A percentile compares a stretch with the other conserved stretches of the same genome.
These are phyloP conservation scores for Ustilago xerochloae DNA, from an alignment of 1,284 basidiomycete species.

Conservation along the genomic window DNA sequence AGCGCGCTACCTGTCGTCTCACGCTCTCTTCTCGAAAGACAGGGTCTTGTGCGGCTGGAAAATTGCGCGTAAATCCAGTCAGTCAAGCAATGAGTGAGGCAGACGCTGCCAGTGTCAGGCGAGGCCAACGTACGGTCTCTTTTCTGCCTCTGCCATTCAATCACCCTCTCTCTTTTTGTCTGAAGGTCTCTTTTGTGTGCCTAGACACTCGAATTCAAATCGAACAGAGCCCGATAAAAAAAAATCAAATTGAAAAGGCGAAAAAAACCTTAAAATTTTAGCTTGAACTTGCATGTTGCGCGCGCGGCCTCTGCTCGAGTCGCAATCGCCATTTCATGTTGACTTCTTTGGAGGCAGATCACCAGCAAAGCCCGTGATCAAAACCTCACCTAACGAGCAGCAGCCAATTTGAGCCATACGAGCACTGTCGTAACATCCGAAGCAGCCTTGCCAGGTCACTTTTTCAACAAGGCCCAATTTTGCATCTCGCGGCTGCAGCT, in stretches of 20 bases:
- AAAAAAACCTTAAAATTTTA: slow-evolving; percentile 1
- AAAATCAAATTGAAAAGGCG: slow-evolving; percentile 2
- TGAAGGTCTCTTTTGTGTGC: too few relatives aligned
- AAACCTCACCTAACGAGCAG: not conserved
- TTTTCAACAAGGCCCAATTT: too few relatives aligned
- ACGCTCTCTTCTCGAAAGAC: not conserved
- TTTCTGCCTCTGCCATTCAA: not conserved
- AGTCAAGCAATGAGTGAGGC: not conserved
- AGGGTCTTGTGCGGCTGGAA: slow-evolving; percentile 1
- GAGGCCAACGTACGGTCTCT: not conserved
- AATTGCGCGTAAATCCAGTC: not conserved
- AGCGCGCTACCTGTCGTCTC: not conserved
- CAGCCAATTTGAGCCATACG: too few relatives aligned
- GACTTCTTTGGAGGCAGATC: not conserved
- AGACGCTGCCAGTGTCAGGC: not conserved
- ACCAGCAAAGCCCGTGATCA: not conserved
- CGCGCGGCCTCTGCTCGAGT: not conserved
- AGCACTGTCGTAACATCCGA: too few relatives aligned
- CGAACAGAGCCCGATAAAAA: not conserved
- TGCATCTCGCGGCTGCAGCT: not conserved
- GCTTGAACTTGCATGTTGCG: not conserved
- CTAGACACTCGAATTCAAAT: not conserved
- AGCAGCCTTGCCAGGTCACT: too few relatives aligned
- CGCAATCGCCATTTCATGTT: not conserved
- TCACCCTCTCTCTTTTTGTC: too few relatives aligned